Conservation (phyloP, 1,284 basidiomycete species). For the Lignosus rhinocerotis region DNA sequence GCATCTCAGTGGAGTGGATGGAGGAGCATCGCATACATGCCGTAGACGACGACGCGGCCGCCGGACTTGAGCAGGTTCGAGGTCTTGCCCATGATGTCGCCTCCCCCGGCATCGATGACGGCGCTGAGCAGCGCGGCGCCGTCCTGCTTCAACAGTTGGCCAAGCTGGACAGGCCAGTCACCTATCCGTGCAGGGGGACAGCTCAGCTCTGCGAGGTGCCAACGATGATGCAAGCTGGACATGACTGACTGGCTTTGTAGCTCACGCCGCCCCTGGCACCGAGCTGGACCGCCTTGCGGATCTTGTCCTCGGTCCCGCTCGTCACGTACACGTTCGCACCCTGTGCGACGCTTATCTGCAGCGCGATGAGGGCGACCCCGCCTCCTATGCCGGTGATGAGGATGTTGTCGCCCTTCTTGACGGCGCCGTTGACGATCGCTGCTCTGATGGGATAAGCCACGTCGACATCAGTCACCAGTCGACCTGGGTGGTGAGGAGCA, state of each 20-base stretch:
- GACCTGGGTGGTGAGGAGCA: neutral
- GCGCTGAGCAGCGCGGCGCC: conserved; percentile 51
- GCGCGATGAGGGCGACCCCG: conserved; percentile 77
- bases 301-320: conserved; percentile 70
- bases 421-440: conserved; percentile 65
- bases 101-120: conserved; percentile 84
- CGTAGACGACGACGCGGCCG: conserved; percentile 75
- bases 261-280: conserved; percentile 81
- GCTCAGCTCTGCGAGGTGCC: neutral
- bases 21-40: conserved; percentile 63
- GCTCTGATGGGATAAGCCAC: conserved; percentile 46
- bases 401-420: conserved; percentile 68
- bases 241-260: conserved; percentile 62
- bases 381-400: conserved; percentile 83
- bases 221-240: neutral
- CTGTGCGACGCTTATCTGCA: conserved; percentile 77
- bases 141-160: conserved; percentile 46
- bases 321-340: conserved; percentile 87
- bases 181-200: conserved; percentile 36
- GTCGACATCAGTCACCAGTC: neutral
- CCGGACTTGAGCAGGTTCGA: conserved; percentile 65
- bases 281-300: conserved; percentile 62
- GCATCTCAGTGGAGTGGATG: neutral
- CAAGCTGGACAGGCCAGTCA: conserved; percentile 66
- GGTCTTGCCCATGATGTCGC: conserved; percentile 66